phyloP scores from a whole-genome alignment of 208 protist species.

The Wallacemonas sp. region DNA sequence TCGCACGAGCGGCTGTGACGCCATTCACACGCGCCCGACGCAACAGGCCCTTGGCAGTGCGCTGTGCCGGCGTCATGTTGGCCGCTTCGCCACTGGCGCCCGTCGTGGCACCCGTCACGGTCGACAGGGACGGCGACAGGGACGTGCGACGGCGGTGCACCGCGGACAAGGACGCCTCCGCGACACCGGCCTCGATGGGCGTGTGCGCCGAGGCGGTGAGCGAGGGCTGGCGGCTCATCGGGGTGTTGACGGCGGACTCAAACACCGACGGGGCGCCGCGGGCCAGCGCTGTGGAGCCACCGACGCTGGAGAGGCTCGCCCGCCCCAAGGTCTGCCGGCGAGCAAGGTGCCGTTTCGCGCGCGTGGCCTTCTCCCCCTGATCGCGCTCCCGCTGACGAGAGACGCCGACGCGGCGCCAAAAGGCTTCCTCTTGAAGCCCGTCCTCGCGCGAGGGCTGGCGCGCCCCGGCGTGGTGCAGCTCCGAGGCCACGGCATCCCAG shows the following conservation, averaged over 20 bases:
- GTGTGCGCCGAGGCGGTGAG: constrained; percentile 16
- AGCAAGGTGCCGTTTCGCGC: not conserved
- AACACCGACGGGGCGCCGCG: constrained; percentile 3
- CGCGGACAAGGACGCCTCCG: not conserved
- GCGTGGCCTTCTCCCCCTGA: not conserved
- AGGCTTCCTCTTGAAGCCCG: not conserved
- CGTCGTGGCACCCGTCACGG: not conserved
- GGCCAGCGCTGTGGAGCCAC: not conserved
- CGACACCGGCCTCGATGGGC: not conserved
- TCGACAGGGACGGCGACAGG: not conserved
- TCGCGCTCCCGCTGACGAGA: constrained; percentile 12
- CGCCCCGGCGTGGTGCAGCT: constrained; percentile 25
- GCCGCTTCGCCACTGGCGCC: constrained; percentile 4
- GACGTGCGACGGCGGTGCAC: constrained; percentile 1
- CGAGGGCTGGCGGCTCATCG: constrained; percentile 22
- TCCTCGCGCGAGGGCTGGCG: constrained; percentile 16
- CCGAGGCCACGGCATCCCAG: constrained; percentile 43
- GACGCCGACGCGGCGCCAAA: not conserved
- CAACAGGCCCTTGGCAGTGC: constrained; percentile 49
- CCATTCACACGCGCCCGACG: constrained; percentile 49
- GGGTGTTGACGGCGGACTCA: constrained; percentile 17
- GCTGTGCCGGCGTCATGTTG: constrained; percentile 30
- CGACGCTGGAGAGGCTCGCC: constrained; percentile 6
- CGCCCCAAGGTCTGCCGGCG: not conserved
- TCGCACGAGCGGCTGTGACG: constrained; percentile 23